Evolutionary conservation across 2,329 filamentous ascomycete genomes (phyloP).

Genomic region (Sarocladium brachiariae): DNA sequence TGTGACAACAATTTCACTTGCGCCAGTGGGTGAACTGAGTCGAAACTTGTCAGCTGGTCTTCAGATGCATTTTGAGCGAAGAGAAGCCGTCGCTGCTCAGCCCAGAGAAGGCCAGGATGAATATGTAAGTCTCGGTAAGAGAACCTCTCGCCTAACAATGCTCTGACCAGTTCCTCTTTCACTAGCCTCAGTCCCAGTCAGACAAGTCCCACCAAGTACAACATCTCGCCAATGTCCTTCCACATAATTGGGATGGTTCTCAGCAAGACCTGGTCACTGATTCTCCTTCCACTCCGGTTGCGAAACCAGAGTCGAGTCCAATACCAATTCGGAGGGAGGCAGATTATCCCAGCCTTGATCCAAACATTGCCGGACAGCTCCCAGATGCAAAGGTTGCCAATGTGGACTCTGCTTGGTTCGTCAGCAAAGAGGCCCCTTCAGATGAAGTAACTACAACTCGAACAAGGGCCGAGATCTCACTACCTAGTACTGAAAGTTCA

Average conservation of each 20-base stretch:
- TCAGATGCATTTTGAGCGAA: not conserved
- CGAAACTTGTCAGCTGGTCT: not conserved
- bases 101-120: not conserved
- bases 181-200: not conserved
- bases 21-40: not conserved
- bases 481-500: too few relatives aligned
- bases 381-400: not conserved
- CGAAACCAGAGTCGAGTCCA: too few relatives aligned
- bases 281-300: too few relatives aligned
- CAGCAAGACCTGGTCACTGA: not conserved
- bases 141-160: not conserved
- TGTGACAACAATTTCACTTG: not conserved
- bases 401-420: too few relatives aligned
- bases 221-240: not conserved
- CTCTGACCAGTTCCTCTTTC: not conserved
- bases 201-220: not conserved
- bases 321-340: too few relatives aligned
- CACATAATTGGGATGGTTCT: not conserved
- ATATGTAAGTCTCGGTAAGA: not conserved
- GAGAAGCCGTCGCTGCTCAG: not conserved
- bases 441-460: too few relatives aligned
- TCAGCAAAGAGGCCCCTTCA: too few relatives aligned
- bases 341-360: constrained; percentile 1
- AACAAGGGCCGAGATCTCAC: too few relatives aligned
- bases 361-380: too few relatives aligned